Conservation (phyloP, 179 eudicot species). For the Pouteria campechiana region DNA sequence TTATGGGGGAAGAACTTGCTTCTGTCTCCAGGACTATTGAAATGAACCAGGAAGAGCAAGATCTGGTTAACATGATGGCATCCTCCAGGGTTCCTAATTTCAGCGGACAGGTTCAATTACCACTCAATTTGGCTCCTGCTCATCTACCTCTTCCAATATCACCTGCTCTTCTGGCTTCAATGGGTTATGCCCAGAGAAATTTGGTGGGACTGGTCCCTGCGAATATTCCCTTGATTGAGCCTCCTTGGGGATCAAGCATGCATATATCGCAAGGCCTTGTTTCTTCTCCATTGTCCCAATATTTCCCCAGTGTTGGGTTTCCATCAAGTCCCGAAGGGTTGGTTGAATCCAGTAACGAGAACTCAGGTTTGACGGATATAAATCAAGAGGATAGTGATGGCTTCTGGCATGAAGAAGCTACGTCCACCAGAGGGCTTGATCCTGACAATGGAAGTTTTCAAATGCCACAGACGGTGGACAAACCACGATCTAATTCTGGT, state of each 20-base stretch:
- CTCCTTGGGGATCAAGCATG: conserved; percentile 14
- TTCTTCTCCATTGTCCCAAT: conserved; percentile 16
- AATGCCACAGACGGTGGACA: conserved; percentile 1
- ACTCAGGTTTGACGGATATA: conserved; percentile 5
- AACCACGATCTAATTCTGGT: not conserved
- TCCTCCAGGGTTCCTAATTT: conserved; percentile 16
- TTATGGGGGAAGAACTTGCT: conserved; percentile 10
- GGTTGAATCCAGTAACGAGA: conserved; percentile 8
- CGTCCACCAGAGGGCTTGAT: conserved; percentile 16
- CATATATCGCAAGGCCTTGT: conserved; percentile 18
- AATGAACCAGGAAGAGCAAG: conserved; percentile 25
- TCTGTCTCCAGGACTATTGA: conserved; percentile 15
- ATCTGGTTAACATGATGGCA: conserved; percentile 17
- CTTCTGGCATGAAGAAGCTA: conserved; percentile 24
- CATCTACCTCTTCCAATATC: conserved; percentile 22
- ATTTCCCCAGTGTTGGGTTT: conserved; percentile 8
- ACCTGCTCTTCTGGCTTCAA: conserved; percentile 15
- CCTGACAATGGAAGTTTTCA: conserved; percentile 12
- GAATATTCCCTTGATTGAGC: conserved; percentile 9
- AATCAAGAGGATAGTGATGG: conserved; percentile 22
- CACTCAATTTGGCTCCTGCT: conserved; percentile 22
- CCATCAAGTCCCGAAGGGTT: conserved; percentile 12
- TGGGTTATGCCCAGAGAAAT: conserved; percentile 20
- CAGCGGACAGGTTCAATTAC: conserved; percentile 20
- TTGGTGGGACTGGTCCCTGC: conserved; percentile 17